Evolutionary conservation across 805 yeast species (phyloP).

Genomic region (Pichia deserticola): DNA sequence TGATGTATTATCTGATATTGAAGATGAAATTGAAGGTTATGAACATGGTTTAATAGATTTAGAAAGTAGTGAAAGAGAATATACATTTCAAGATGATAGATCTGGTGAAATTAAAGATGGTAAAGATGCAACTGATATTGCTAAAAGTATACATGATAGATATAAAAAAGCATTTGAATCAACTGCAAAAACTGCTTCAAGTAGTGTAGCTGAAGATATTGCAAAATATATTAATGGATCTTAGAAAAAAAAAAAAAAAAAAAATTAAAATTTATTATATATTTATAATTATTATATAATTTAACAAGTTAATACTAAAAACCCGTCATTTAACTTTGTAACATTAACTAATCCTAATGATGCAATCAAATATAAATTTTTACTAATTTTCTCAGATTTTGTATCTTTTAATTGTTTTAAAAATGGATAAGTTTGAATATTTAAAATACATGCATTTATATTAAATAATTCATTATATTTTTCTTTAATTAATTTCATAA

Average conservation of each 20-base stretch:
- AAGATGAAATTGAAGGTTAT: slow-evolving; percentile 36
- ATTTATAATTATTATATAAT: not conserved
- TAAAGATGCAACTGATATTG: slow-evolving; percentile 43
- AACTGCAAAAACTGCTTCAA: slow-evolving; percentile 53
- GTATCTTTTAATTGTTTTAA: slow-evolving; percentile 11
- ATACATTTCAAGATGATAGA: slow-evolving; percentile 61
- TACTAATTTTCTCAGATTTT: slow-evolving; percentile 2
- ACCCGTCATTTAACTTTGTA: slow-evolving; percentile 13
- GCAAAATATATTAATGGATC: slow-evolving; percentile 47
- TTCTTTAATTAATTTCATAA: slow-evolving; percentile 1
- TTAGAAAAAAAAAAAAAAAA: not conserved
- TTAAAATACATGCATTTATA: slow-evolving; percentile 16
- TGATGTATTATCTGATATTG: slow-evolving; percentile 30
- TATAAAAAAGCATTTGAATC: slow-evolving; percentile 68
- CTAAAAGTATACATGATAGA: slow-evolving; percentile 50
- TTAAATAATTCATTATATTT: slow-evolving; percentile 8
- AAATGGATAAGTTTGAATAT: slow-evolving; percentile 19
- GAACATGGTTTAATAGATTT: slow-evolving; percentile 41
- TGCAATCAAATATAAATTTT: slow-evolving; percentile 20
- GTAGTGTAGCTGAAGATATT: slow-evolving; percentile 64
- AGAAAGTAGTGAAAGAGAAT: slow-evolving; percentile 45
- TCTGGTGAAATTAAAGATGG: slow-evolving; percentile 47
- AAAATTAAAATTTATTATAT: not conserved
- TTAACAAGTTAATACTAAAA: slow-evolving; percentile 13
- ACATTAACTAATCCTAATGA: slow-evolving; percentile 21